Evolutionary conservation across 495 filamentous ascomycete species (phyloP), one percentile per base, ranked within the genome.

Genomic region (Apiosordaria backusii): DNA sequence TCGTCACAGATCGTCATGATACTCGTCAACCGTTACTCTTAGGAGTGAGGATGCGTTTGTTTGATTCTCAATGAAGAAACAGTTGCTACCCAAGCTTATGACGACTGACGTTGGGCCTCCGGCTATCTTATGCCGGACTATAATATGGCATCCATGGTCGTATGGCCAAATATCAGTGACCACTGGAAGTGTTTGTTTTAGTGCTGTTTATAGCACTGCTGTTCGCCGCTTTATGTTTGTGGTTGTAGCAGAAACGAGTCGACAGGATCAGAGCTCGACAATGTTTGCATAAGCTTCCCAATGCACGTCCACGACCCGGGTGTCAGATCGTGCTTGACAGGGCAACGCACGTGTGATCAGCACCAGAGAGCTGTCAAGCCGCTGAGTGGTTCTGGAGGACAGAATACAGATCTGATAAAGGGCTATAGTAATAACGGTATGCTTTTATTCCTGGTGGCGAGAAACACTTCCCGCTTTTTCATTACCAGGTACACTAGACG

Each of bases 331-430:
- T 45, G 35, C 35, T 45, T 45, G 35, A 45, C 35, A 45, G 35
- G 7, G 19, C 60, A 24, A 25, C 50, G 16, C 23, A 29, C 29
- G 65, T 55, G 27, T 68, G 66, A 68, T 68, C 66, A 55, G n/a
- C 66, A n/a, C 55, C 54, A 61, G 66, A 61, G 62, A 64, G 19
- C 57, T 52, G 22, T 45, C 35, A 45, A 9, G 35, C 9, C 35
- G 35, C 10, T 45, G 35, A 45, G 35, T 45, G 13, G 5, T 45
- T 13, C 29, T 10, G 19, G 21, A 23, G n/a, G 52, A 55, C n/a
- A 55, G 18, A 55, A 18, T 55, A 35, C 29, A 35, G 16, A 67
- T 57, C 18, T 60, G 22, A 27, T 60, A 50, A 1, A 45, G 9
- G 0, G 35, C 6, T 45, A 45, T 45, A 45, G 35, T 45, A 45